A percentile compares a stretch with the other conserved stretches of the same genome.
These are phyloP conservation scores for Clonostachys solani DNA, from an alignment of 2,329 filamentous ascomycete species.

Conservation along the genomic window DNA sequence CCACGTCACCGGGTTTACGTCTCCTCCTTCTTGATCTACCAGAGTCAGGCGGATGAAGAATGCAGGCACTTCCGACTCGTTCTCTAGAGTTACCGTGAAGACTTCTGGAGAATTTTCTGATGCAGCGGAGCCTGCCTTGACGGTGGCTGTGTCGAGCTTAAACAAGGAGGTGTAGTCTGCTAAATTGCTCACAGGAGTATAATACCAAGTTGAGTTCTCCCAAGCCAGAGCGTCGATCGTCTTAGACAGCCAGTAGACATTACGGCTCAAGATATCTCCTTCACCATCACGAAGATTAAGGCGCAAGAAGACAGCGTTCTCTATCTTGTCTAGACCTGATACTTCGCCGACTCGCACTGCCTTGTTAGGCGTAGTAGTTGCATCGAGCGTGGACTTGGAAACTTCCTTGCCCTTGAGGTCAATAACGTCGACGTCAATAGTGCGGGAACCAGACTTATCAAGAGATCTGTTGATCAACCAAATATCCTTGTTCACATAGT, in stretches of 20 bases:
- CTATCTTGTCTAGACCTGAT: constrained; percentile 17
- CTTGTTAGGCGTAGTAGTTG: constrained; percentile 36
- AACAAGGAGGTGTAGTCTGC: constrained; percentile 41
- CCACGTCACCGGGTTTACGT: constrained; percentile 51
- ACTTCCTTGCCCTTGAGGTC: constrained; percentile 38
- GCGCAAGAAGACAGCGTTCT: constrained; percentile 43
- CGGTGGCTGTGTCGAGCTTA: constrained; percentile 25
- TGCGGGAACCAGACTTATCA: constrained; percentile 28
- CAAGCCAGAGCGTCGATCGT: constrained; percentile 47
- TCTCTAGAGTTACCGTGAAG: constrained; percentile 39
- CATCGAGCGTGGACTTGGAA: constrained; percentile 17
- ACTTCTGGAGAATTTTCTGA: constrained; percentile 4
- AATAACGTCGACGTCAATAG: constrained; percentile 43
- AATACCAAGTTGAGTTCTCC: constrained; percentile 53
- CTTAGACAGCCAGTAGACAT: constrained; percentile 55
- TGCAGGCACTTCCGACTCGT: constrained; percentile 45
- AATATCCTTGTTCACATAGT: constrained; percentile 40
- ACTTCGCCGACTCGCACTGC: constrained; percentile 21
- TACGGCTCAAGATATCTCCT: constrained; percentile 39
- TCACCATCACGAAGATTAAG: constrained; percentile 34
- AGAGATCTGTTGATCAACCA: constrained; percentile 52
- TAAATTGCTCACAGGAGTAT: constrained; percentile 50
- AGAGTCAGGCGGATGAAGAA: constrained; percentile 52
- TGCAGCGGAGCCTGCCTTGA: constrained; percentile 19
- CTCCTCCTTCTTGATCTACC: constrained; percentile 33